Evolutionary conservation across 768 basidiomycete genomes (phyloP).

Genomic region (Auricularia cornea): DNA sequence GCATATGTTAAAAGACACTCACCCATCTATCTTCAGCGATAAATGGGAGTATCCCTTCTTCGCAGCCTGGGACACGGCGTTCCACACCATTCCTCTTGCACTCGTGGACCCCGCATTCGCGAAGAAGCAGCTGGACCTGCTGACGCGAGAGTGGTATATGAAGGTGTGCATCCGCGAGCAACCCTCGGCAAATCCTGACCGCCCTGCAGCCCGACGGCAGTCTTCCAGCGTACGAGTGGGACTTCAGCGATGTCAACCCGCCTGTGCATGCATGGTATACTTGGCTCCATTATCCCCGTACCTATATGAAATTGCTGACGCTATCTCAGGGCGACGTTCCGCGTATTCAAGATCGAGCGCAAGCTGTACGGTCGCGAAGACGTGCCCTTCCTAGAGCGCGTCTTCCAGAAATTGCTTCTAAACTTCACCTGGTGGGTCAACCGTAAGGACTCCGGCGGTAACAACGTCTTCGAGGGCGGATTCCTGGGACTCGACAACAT

Average conservation of each 20-base stretch:
- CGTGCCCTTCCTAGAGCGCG: constrained; percentile 85
- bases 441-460: constrained; percentile 88
- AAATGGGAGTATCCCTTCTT: constrained; percentile 99
- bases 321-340: constrained; percentile 85
- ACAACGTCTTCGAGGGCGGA: constrained; percentile 97
- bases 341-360: constrained; percentile 98
- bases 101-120: constrained; percentile 93
- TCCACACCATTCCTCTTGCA: constrained; percentile 96
- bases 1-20: neutral
- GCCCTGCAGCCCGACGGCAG: constrained; percentile 91
- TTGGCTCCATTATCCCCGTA: too few relatives aligned
- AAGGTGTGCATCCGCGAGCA: neutral
- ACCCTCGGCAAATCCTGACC: too few relatives aligned
- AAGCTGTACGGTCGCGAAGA: constrained; percentile 91
- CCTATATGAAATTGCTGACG: too few relatives aligned
- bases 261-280: constrained; percentile 96
- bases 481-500: constrained; percentile 98
- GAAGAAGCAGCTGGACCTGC: constrained; percentile 92
- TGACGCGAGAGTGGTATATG: constrained; percentile 97
- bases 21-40: constrained; percentile 6
- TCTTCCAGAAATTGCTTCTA: constrained; percentile 93
- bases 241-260: constrained; percentile 96
- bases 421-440: constrained; percentile 99
- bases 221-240: constrained; percentile 99
- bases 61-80: constrained; percentile 97